Conservation (phyloP, 2,329 filamentous ascomycete genomes). For the Calonectria hawksworthii region DNA sequence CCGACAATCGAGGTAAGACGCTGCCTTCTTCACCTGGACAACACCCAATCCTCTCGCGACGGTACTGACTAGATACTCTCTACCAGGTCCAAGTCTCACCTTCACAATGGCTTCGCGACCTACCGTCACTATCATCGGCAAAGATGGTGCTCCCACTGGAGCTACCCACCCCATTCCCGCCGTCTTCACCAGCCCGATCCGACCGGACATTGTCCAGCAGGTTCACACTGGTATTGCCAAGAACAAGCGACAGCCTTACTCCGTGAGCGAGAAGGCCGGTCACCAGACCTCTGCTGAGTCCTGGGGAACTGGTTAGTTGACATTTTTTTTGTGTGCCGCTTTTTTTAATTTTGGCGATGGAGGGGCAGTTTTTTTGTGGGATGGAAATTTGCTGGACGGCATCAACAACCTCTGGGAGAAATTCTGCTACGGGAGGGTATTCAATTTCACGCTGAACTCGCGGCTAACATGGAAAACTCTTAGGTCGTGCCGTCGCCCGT, state of each 20-base stretch:
- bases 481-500: conserved; percentile 99
- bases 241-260: conserved; percentile 99
- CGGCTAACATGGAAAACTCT: conserved; percentile 42
- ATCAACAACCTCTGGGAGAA: not conserved
- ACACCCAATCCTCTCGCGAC: conserved; percentile 18
- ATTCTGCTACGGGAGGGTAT: conserved; percentile 11
- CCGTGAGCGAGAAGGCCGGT: conserved; percentile 99
- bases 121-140: conserved; percentile 96
- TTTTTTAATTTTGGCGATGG: conserved; percentile 13
- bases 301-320: conserved; percentile 94
- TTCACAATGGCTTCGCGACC: conserved; percentile 92
- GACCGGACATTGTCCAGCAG: conserved; percentile 98
- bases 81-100: conserved; percentile 54
- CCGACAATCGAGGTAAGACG: conserved; percentile 56
- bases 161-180: conserved; percentile 92
- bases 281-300: conserved; percentile 99
- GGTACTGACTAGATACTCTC: conserved; percentile 38
- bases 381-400: not conserved
- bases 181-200: conserved; percentile 98
- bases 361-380: conserved; percentile 39
- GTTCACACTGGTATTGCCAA: conserved; percentile 99
- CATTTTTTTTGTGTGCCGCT: conserved; percentile 30
- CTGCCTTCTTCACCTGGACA: conserved; percentile 26
- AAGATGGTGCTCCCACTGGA: conserved; percentile 93
- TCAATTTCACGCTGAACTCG: conserved; percentile 1